Conservation (phyloP, 2,329 filamentous ascomycete genomes). For the Diaporthe velutina region DNA sequence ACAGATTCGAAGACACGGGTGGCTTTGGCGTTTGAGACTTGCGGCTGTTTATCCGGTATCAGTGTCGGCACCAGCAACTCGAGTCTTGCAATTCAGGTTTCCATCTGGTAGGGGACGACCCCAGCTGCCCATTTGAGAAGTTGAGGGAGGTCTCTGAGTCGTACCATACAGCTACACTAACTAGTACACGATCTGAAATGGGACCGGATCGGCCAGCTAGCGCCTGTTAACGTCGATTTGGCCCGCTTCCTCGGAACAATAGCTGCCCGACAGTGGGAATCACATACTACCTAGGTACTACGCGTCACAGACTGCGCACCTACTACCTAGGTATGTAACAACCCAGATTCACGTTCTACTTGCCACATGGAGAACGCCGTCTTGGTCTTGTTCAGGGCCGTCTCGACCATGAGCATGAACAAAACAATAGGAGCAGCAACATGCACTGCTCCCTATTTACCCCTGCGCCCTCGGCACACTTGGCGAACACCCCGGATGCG, state of each 20-base stretch:
- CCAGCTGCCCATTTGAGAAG: neutral
- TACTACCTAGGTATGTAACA: no score
- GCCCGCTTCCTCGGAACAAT: neutral
- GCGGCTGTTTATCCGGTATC: conserved; percentile 18
- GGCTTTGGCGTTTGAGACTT: conserved; percentile 14
- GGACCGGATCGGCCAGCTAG: neutral
- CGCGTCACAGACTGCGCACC: neutral
- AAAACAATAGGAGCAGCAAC: neutral
- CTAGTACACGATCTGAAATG: neutral
- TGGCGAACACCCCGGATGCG: conserved; percentile 11
- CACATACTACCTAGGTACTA: neutral
- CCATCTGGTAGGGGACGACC: neutral
- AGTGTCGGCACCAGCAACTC: neutral
- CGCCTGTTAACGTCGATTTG: neutral
- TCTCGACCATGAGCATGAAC: neutral
- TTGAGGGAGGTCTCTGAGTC: neutral
- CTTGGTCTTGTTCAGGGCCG: neutral
- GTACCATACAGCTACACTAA: neutral
- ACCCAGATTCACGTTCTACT: neutral
- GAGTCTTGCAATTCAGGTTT: conserved; percentile 11
- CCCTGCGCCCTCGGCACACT: neutral
- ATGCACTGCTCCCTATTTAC: neutral
- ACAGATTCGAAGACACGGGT: neutral
- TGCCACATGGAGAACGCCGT: neutral
- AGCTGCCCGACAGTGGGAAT: neutral